Base-by-base conservation (phyloP, 2,329 filamentous ascomycete species). In the Aspergillus uvarum region DNA sequence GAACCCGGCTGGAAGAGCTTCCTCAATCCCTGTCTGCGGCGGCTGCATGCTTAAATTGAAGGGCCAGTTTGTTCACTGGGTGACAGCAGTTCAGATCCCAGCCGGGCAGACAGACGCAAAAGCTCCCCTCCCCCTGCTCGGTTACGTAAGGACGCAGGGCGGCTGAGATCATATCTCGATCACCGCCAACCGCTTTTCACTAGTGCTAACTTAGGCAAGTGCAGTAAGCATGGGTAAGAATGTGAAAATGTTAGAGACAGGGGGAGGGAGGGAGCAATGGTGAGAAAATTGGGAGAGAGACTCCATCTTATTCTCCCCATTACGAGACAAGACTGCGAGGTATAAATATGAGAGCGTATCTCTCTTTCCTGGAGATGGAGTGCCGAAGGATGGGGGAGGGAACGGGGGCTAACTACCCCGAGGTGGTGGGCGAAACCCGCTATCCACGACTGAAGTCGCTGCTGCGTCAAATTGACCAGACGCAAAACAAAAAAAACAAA, bases 71-170 rank as follows among this genome's bases (percentile, higher is more conserved):
- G 38, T 44, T 10, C 22, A n/a, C 16, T 29, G 24, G 7, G 51
- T 42, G 38, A 42, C 52, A 47, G 38, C 52, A 44, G 53, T 55
- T 55, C 52, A 47, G 21, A 19, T 29, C 51, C 38, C 16, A n/a
- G 32, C 14, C 38, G 51, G 51, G 31, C 38, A 19, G 51, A 19
- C 5, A 42, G 52, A 8, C 11, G 26, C 26, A 29, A 29, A 29
- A 44, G n/a, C 52, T 47, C 8, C 8, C 26, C 7, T 29, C 26
- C 26, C 26, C 26, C 26, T 29, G 52, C 22, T 47, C 42, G 54
- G 59, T 60, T 60, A 60, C 59, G 59, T 60, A 60, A 60, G 53
- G 47, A 26, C 58, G 59, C 55, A 58, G 59, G 49, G 59, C 55
- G 59, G 54, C 59, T 60, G 54, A 60, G 22, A 51, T 26, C 10